Evolutionary conservation across 495 filamentous ascomycete genomes (phyloP).

Genomic region (Xylaria scruposa): DNA sequence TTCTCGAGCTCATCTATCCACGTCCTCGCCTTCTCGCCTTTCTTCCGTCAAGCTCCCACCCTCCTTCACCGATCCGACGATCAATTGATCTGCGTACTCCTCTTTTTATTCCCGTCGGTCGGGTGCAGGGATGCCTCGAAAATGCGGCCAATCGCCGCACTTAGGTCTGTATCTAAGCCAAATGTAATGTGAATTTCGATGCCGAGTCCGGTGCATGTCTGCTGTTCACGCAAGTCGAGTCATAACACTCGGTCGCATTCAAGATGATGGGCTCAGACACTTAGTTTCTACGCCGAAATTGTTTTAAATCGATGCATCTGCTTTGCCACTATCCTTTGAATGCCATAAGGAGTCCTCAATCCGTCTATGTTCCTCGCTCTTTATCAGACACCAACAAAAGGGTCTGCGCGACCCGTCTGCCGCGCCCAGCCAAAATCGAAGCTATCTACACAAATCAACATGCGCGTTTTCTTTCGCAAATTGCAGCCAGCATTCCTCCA

Average conservation of each 20-base stretch:
- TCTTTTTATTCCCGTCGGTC: slow-evolving; percentile 30
- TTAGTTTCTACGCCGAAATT: slow-evolving; percentile 37
- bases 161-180: background rate
- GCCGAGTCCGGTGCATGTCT: slow-evolving; percentile 28
- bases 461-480: background rate
- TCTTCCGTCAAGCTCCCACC: slow-evolving; percentile 46
- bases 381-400: background rate
- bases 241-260: slow-evolving; percentile 44
- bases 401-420: background rate
- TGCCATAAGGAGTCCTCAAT: background rate
- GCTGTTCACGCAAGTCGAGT: slow-evolving; percentile 33
- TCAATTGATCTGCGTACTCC: slow-evolving; percentile 37
- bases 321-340: slow-evolving; percentile 35
- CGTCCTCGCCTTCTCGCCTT: slow-evolving; percentile 42
- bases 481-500: background rate
- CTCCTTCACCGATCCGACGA: slow-evolving; percentile 32
- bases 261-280: slow-evolving; percentile 38
- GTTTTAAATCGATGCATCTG: slow-evolving; percentile 31
- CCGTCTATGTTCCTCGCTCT: background rate
- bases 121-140: background rate
- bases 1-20: slow-evolving; percentile 11
- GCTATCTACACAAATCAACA: slow-evolving; percentile 46
- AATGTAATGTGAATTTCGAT: slow-evolving; percentile 5
- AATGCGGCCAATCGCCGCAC: slow-evolving; percentile 1
- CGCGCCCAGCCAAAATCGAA: slow-evolving; percentile 39